Evolutionary conservation across 176 grass and related monocot species (phyloP), one percentile per base, ranked within the genome.

Genomic region (Echinochloa phyllopogon): DNA sequence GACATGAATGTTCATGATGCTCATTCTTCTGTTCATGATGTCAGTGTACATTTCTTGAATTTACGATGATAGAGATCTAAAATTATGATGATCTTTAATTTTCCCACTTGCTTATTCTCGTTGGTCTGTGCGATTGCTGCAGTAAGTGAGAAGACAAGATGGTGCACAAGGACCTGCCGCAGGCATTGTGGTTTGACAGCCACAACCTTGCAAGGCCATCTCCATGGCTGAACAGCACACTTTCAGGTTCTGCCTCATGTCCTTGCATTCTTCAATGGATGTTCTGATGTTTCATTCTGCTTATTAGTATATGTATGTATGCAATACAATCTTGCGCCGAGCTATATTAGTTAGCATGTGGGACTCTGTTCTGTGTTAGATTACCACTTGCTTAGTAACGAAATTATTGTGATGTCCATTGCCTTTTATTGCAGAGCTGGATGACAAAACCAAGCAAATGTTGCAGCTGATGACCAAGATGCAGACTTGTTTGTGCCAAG

Each of bases 401-500:
- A 50, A 25, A 20, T 6, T 33, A 3, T 78, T 79, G 6, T 53
- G 43, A 0, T 43, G 11, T 18, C 11, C 44, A 3, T 41, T 57
- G 10, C 68, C 18, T 49, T 64, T 59, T 56, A 68, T 70, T 53
- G 73, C 85, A 95, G 96, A 90, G 61, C 88, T 98, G 12, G 96
- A 98, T 87, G 89, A 84, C n/a, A 89, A 92, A 80, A 94, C 89
- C 8, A 94, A 90, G 76, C 85, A 94, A 29, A 98, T 98, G 91
- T 80, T 98, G 53, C 78, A 92, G 44, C 81, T 95, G 82, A 94
- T 98, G 96, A 98, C 13, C 87, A 94, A 72, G 93, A 98, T 1
- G 96, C 96, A 0, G 93, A 98, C 80, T 98, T 91, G 8, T 98
- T 98, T 13, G 96, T 93, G 0, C 89, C 80, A 95, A 98, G 84